Conservation (phyloP, 1,139 yeast species). For the Yamadazyma atlantica region DNA sequence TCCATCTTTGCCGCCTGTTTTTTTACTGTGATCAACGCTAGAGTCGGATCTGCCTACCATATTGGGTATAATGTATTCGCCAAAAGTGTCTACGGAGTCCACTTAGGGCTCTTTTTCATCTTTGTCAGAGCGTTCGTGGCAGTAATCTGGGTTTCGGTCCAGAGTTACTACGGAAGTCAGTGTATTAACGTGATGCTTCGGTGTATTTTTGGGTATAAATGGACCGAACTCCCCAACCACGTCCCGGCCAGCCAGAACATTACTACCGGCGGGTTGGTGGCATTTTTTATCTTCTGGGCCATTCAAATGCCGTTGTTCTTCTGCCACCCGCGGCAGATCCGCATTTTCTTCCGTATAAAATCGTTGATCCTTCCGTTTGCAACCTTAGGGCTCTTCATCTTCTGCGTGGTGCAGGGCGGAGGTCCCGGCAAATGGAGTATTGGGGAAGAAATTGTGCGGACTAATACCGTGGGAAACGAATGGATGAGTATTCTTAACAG, state of each 20-base stretch:
- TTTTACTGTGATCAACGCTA: constrained; percentile 15
- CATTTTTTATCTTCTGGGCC: constrained; percentile 15
- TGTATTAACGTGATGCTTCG: constrained; percentile 12
- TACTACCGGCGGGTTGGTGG: constrained; percentile 13
- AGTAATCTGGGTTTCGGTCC: constrained; percentile 16
- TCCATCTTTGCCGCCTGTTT: constrained; percentile 14
- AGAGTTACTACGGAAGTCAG: constrained; percentile 13
- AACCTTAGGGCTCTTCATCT: constrained; percentile 14
- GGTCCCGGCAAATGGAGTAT: constrained; percentile 17
- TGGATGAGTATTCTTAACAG: constrained; percentile 17
- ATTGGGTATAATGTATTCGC: constrained; percentile 16
- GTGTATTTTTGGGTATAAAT: constrained; percentile 16
- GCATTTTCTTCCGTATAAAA: constrained; percentile 15
- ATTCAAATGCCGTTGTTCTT: constrained; percentile 17
- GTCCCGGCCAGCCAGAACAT: constrained; percentile 14
- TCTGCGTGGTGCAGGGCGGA: constrained; percentile 14
- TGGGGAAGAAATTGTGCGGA: constrained; percentile 7
- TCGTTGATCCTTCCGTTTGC: constrained; percentile 15
- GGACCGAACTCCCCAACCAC: constrained; percentile 13
- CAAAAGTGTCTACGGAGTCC: constrained; percentile 15
- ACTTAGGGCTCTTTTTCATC: constrained; percentile 14
- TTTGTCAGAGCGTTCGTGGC: constrained; percentile 16
- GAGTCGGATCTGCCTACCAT: constrained; percentile 17
- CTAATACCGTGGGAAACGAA: constrained; percentile 10
- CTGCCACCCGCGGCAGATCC: constrained; percentile 16